phyloP scores from a whole-genome alignment of 805 yeast species.

The Wickerhamiella parazyma region DNA sequence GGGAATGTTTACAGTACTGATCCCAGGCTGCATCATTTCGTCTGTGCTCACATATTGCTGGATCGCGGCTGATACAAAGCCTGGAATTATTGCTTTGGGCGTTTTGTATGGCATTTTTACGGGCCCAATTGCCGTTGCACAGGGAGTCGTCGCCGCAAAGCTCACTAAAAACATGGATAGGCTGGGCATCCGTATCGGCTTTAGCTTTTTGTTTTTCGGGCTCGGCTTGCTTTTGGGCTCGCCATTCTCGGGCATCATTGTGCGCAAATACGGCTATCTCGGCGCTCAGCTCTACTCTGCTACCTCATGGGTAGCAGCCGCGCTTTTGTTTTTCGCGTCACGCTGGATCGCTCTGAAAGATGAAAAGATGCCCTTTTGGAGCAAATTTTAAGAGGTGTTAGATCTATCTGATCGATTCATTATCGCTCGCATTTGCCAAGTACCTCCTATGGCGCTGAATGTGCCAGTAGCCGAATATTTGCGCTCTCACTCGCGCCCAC shows the following conservation, averaged over 20 bases:
- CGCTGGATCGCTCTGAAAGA: not conserved
- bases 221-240: slow-evolving; percentile 27
- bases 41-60: slow-evolving; percentile 24
- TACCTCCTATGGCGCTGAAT: too few species aligned
- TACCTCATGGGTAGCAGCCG: not conserved
- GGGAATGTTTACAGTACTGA: slow-evolving; percentile 32
- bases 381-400: not conserved
- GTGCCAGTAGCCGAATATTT: too few species aligned
- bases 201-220: slow-evolving; percentile 43
- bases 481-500: too few species aligned
- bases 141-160: slow-evolving; percentile 20
- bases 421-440: too few species aligned
- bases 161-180: slow-evolving; percentile 17
- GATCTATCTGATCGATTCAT: too few species aligned
- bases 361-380: not conserved
- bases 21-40: slow-evolving; percentile 12
- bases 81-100: slow-evolving; percentile 19
- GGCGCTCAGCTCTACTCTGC: slow-evolving; percentile 8
- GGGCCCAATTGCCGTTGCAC: slow-evolving; percentile 20
- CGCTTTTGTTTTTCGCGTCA: not conserved
- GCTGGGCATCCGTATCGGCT: slow-evolving; percentile 37
- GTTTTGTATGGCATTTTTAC: slow-evolving; percentile 22
- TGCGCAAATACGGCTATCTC: slow-evolving; percentile 8
- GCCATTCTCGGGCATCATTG: slow-evolving; percentile 19
- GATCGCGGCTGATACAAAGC: slow-evolving; percentile 21